phyloP scores from a whole-genome alignment of 1,284 basidiomycete species.

The Papiliotrema terrestris region DNA sequence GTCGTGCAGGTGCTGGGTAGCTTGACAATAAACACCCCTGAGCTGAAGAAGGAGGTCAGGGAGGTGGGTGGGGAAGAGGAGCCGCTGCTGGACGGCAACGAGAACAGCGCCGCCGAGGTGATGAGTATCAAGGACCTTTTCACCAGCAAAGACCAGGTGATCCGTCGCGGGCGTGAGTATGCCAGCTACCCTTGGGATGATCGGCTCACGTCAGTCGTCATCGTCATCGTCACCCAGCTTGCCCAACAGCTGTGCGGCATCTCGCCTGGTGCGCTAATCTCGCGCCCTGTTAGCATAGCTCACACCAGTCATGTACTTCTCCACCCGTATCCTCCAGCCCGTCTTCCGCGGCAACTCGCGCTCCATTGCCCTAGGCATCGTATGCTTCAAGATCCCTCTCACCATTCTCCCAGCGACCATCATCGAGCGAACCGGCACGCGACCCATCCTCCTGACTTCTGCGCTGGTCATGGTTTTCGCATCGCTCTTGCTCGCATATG shows the following conservation, averaged over 20 bases:
- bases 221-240: slow-evolving; percentile 36
- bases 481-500: slow-evolving; percentile 16
- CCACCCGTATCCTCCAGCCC: slow-evolving; percentile 44
- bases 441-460: slow-evolving; percentile 9
- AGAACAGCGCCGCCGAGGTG: slow-evolving; percentile 4
- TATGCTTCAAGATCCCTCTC: slow-evolving; percentile 47
- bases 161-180: slow-evolving; percentile 30
- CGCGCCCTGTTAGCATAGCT: not conserved
- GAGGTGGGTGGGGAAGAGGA: slow-evolving; percentile 11
- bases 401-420: slow-evolving; percentile 50
- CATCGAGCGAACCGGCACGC: slow-evolving; percentile 27
- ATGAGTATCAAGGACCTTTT: slow-evolving; percentile 30
- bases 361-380: slow-evolving; percentile 40
- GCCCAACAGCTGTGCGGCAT: slow-evolving; percentile 40
- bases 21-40: slow-evolving; percentile 9
- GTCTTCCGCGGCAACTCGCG: slow-evolving; percentile 40
- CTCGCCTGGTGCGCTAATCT: slow-evolving; percentile 26
- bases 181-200: not conserved
- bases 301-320: slow-evolving; percentile 45
- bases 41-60: not conserved
- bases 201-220: slow-evolving; percentile 6
- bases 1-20: slow-evolving; percentile 42
- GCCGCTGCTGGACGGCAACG: slow-evolving; percentile 2
- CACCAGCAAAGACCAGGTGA: slow-evolving; percentile 18
- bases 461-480: slow-evolving; percentile 12